These are phyloP conservation scores for Kokia cookei DNA, from an alignment of 441 rosid genomes.

Conservation along the genomic window DNA sequence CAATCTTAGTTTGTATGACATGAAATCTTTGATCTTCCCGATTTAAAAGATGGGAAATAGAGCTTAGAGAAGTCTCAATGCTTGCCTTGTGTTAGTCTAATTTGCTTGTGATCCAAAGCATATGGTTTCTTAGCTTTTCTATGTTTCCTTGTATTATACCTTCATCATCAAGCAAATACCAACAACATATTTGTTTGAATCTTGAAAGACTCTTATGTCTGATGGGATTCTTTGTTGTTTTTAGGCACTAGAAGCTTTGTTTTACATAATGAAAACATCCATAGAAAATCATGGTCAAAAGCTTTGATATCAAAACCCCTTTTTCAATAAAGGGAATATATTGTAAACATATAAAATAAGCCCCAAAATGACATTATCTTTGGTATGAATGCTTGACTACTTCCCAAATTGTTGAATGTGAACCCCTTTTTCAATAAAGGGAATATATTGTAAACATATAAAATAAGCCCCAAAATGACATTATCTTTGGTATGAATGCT, in stretches of 20 bases:
- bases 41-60: not conserved
- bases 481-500: not conserved
- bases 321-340: no score
- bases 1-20: not conserved
- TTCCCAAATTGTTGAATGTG: not conserved
- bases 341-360: not conserved
- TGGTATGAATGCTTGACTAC: not conserved
- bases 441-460: not conserved
- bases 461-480: not conserved
- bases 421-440: not conserved
- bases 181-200: not conserved
- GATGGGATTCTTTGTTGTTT: not conserved
- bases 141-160: not conserved
- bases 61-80: not conserved
- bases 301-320: not conserved
- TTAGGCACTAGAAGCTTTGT: not conserved
- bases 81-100: not conserved
- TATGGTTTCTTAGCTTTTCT: not conserved
- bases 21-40: not conserved
- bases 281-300: not conserved
- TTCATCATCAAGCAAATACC: not conserved
- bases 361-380: not conserved
- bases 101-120: not conserved
- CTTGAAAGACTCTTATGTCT: not conserved
- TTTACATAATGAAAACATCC: not conserved